Conservation (phyloP, 331 rosid genomes). For the Erythrophleum ivorense region DNA sequence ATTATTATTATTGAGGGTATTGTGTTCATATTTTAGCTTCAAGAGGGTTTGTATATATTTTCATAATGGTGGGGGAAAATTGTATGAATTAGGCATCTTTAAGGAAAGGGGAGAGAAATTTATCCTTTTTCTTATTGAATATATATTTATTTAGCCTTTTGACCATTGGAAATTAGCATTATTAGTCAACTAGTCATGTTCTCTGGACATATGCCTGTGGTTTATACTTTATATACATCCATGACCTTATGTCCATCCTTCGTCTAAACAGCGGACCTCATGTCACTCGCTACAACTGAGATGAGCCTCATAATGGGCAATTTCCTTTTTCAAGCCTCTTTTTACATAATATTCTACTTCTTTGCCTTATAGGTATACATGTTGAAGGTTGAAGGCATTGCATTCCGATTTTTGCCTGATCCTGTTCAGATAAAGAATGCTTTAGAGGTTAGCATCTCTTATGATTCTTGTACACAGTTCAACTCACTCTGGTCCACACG, state of each 20-base stretch:
- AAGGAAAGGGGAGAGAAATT: neutral
- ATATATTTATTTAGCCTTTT: neutral
- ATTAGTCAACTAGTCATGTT: neutral
- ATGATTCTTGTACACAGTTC: conserved; percentile 12
- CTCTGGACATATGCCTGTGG: neutral
- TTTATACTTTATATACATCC: neutral
- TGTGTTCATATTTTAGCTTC: neutral
- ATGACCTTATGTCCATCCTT: neutral
- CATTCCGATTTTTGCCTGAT: conserved; percentile 93
- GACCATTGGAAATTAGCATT: neutral
- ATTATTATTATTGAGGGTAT: neutral
- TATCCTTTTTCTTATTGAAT: neutral
- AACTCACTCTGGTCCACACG: neutral
- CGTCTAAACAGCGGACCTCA: neutral
- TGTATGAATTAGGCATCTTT: neutral
- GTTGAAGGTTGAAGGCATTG: conserved; percentile 99
- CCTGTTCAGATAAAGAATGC: conserved; percentile 93
- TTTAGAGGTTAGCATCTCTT: conserved; percentile 67
- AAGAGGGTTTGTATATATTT: neutral
- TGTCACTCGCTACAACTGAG: conserved; percentile 3
- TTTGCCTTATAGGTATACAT: conserved; percentile 67
- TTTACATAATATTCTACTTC: conserved; percentile 14
- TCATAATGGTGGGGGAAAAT: neutral
- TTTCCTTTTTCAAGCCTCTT: neutral
- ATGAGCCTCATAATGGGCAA: neutral